Evolutionary conservation across 116 monocot genomes (phyloP), one percentile per base, ranked within the genome.

Genomic region (Iris pallida): DNA sequence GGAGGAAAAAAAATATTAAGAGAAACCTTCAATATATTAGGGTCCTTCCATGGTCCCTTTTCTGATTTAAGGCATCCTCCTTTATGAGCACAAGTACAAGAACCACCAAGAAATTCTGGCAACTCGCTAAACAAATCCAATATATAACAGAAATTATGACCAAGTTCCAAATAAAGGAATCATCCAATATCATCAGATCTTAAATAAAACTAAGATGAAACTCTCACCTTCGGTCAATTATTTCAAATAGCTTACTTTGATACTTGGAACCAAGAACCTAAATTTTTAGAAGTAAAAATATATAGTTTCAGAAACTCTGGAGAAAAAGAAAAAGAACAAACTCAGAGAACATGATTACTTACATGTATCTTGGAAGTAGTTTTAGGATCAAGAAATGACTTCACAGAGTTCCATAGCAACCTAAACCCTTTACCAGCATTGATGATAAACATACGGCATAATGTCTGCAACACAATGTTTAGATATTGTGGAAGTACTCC

Each of bases 341-440:
- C 8, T 53, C 40, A 11, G 15, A 18, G 4, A 42, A 70, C 7
- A 59, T 51, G 20, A 67, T 52, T 40, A 1, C 66, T 85, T 77
- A 94, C 94, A 78, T 94, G 85, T 73, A 94, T 90, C 70, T 94
- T 94, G 13, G 87, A 82, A 61, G 82, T 85, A 70, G 94, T 94
- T 71, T 77, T 90, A 14, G 93, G 90, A 68, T 93, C 90, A 51
- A 93, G 70, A 67, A 89, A 93, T 16, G 93, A 93, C 60, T 93
- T 93, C 57, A 87, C 90, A 54, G 87, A 87, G 63, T 75, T 87
- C 93, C 93, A 93, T 40, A 93, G 68, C 19, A 94, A 64, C 67
- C 83, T 87, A 76, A 94, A 94, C 19, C 87, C 94, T 9, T 82
- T 81, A 14, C 94, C 90, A 68, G 94, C 94, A 82, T 94, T 94